Base-by-base conservation (phyloP, 768 basidiomycete species). In the Lactifluus piperatus region DNA sequence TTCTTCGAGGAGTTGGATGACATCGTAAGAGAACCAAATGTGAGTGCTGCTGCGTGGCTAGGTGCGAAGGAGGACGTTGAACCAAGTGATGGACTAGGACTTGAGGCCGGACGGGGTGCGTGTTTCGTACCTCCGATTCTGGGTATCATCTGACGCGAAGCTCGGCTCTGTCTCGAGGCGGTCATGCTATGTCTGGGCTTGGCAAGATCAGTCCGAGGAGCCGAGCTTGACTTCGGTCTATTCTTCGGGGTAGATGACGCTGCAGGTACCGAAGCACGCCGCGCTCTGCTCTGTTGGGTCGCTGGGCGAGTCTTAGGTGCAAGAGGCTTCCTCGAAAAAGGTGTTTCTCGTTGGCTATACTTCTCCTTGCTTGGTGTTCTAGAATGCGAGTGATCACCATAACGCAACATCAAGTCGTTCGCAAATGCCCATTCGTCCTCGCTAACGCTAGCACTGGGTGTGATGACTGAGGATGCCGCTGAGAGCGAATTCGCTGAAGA, bases 381-480 rank as follows among this genome's bases (percentile, higher is more conserved):
- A n/a, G 43, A 39, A 16, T 51, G 26, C 9, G 48, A 10, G 20
- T 22, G 34, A 22, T 46, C 61, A 43, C 58, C 58, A 41, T 65
- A 62, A 43, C 64, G 62, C 22, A 63, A 68, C 22, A 75, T 65
- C 39, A 76, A 66, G 44, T 70, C 74, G 30, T 65, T 65, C 18
- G 72, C 61, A 46, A 75, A 73, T 3, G 64, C 68, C 73, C 76
- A 75, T 49, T 75, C 75, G 27, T 76, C 69, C 36, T 68, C 66
- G 36, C 68, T 67, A 20, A 59, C 48, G 51, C 27, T 58, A 20
- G 57, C 48, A 48, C 27, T 58, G 18, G 58, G 52, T 5, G 20
- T n/a, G 18, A 57, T 39, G 18, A 51, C 54, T 5, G 59, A 54
- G 22, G 62, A 63, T 18, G 41, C 37, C 4, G 58, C 49, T 14